Conservation (phyloP, 2,329 filamentous ascomycete species). For the Alternaria panax region DNA sequence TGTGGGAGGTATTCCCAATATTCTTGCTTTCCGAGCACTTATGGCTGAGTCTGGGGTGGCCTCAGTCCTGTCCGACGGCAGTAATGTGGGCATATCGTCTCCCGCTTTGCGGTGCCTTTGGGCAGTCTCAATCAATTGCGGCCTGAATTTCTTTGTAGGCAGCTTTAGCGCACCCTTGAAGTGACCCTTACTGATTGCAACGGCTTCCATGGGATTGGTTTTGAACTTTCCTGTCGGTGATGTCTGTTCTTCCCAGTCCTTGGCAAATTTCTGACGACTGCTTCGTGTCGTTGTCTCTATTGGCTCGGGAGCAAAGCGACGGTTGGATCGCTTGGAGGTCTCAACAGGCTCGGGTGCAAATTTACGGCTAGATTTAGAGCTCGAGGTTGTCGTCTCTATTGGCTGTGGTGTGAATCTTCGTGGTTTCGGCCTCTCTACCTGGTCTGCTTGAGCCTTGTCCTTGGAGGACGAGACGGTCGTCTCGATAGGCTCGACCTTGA, state of each 20-base stretch:
- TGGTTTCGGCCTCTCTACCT: slow-evolving; percentile 25
- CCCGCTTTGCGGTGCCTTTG: slow-evolving; percentile 73
- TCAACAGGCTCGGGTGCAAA: slow-evolving; percentile 77
- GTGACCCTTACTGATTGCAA: slow-evolving; percentile 29
- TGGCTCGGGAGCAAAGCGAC: slow-evolving; percentile 54
- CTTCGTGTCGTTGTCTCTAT: slow-evolving; percentile 41
- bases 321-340: slow-evolving; percentile 65
- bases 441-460: slow-evolving; percentile 71
- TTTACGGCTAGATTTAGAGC: slow-evolving; percentile 49
- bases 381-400: slow-evolving; percentile 44
- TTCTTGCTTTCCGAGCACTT: slow-evolving; percentile 34
- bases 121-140: slow-evolving; percentile 82
- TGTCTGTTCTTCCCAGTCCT: slow-evolving; percentile 36
- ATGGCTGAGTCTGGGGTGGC: slow-evolving; percentile 62
- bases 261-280: slow-evolving; percentile 39
- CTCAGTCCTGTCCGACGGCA: slow-evolving; percentile 74
- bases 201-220: slow-evolving; percentile 40
- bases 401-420: slow-evolving; percentile 48
- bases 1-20: slow-evolving; percentile 60
- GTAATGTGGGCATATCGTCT: slow-evolving; percentile 68
- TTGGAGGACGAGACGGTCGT: slow-evolving; percentile 55
- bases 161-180: slow-evolving; percentile 29
- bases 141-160: slow-evolving; percentile 66
- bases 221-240: slow-evolving; percentile 36
- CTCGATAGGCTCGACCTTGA: slow-evolving; percentile 50